These are phyloP conservation scores for Triangularia verruculosa DNA, from an alignment of 2,329 filamentous ascomycete genomes.

Conservation along the genomic window DNA sequence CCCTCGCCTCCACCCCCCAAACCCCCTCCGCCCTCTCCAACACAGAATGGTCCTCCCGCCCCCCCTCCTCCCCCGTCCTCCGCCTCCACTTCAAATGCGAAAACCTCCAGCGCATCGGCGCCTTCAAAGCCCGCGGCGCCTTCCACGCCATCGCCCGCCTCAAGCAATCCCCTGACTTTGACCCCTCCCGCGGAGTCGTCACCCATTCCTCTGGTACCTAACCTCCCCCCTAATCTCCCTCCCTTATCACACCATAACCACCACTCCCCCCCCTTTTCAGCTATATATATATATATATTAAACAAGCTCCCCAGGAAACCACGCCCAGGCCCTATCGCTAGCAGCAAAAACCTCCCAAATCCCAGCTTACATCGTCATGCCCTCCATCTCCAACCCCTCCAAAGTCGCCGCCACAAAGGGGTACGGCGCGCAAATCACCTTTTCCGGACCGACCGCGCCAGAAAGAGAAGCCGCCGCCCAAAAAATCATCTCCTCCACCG, in stretches of 20 bases:
- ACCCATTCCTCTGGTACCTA: conserved; percentile 82
- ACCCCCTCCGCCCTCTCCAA: conserved; percentile 48
- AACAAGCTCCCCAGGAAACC: conserved; percentile 64
- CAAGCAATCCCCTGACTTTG: conserved; percentile 58
- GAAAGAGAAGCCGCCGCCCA: conserved; percentile 78
- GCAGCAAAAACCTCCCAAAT: conserved; percentile 72
- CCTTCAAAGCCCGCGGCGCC: conserved; percentile 88
- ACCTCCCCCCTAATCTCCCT: conserved; percentile 19
- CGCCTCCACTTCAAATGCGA: conserved; percentile 93
- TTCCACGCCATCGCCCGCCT: conserved; percentile 79
- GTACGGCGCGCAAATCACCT: conserved; percentile 75
- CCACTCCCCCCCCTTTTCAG: not conserved
- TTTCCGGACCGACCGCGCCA: conserved; percentile 73
- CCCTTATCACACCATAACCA: not conserved
- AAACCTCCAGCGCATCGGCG: conserved; percentile 85
- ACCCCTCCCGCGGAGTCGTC: conserved; percentile 70
- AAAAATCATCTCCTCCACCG: conserved; percentile 67
- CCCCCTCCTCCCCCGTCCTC: conserved; percentile 62
- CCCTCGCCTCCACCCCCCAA: conserved; percentile 71
- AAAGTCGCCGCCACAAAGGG: conserved; percentile 81
- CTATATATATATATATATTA: not conserved
- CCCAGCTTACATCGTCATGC: conserved; percentile 89
- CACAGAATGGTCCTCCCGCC: conserved; percentile 54
- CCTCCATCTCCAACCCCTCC: conserved; percentile 73
- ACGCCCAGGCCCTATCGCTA: conserved; percentile 87